Evolutionary conservation across 2,329 filamentous ascomycete genomes (phyloP), one percentile per base, ranked within the genome.

Genomic region (Beauveria sp.): DNA sequence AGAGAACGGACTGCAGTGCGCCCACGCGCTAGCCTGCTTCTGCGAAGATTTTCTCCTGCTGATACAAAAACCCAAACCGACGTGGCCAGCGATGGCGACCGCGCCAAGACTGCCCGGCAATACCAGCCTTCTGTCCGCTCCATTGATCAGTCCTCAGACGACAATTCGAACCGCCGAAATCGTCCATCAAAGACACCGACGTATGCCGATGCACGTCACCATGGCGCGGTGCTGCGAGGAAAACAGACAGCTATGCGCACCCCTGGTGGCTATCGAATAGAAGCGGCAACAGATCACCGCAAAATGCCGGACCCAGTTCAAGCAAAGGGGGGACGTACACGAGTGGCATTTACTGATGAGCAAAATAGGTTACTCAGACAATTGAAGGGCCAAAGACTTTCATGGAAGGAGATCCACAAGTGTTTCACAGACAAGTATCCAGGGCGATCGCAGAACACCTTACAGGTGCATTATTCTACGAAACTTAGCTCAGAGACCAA

Each of bases 151-250:
- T 34, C 10, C 1, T 34, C 4, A 34, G 30, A 14, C 1, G 1
- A 14, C 4, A 5, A 34, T 34, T 34, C 3, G 10, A 34, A 34
- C 2, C 1, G 10, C 10, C 1, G 10, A 34, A 34, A 34, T 34
- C 2, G 10, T 1, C 9, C 3, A 34, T 34, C 1, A 34, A 4
- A 42, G 40, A 42, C 16, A 42, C 18, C 3, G 5, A 8, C 5
- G 0, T 42, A n/a, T 42, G 1, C 8, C 5, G 3, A n/a, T 34
- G 3, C 10, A 34, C 1, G 3, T 12, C 3, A 34, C 9, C 3
- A 34, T 34, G 3, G 3, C 30, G 30, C 10, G 1, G 14, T 8
- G 16, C 1, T 42, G 5, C 5, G 9, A 42, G 14, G 1, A 42
- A 42, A 16, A 42, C 2, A 42, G 7, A 42, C 9, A n/a, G 40